These are phyloP conservation scores for Pleurotus giganteus DNA, from an alignment of 768 basidiomycete species.

Conservation along the genomic window DNA sequence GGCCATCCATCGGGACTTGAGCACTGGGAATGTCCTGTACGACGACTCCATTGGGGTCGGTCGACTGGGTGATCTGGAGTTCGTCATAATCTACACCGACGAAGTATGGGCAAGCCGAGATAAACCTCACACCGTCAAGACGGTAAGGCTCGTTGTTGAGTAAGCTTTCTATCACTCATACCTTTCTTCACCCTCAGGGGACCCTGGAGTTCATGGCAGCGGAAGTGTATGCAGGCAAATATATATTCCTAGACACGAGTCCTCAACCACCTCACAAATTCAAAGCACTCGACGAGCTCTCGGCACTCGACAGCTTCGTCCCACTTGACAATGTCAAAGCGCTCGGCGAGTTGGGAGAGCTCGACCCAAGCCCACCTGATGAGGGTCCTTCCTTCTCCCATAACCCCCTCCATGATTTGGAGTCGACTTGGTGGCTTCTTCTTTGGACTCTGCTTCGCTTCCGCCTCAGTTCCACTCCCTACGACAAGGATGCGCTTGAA, in stretches of 20 bases:
- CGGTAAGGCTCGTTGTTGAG: background rate
- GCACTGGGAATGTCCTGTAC: slow-evolving; percentile 14
- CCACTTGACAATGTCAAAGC: no score
- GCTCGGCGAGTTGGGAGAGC: no score
- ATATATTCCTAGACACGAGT: background rate
- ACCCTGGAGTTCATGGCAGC: slow-evolving; percentile 16
- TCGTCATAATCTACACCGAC: background rate
- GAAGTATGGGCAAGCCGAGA: no score
- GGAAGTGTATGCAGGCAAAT: slow-evolving; percentile 1
- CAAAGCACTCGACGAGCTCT: no score
- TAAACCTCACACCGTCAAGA: slow-evolving; percentile 6
- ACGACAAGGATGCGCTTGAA: no score
- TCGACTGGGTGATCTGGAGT: slow-evolving; percentile 15
- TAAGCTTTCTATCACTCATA: background rate
- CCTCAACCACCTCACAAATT: background rate
- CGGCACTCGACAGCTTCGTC: no score
- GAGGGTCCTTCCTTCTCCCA: background rate
- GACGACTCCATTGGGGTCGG: background rate
- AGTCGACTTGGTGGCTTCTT: slow-evolving; percentile 17
- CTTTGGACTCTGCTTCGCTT: slow-evolving; percentile 3
- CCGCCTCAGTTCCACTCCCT: no score
- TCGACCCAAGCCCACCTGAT: background rate
- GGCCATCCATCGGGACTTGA: slow-evolving; percentile 17
- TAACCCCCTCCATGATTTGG: slow-evolving; percentile 14
- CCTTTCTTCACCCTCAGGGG: slow-evolving; percentile 8